Percentiles rank a stretch among this genome's conserved stretches.
Conservation (phyloP, 73 alveolate genomes). For the Paramecium bursaria region DNA sequence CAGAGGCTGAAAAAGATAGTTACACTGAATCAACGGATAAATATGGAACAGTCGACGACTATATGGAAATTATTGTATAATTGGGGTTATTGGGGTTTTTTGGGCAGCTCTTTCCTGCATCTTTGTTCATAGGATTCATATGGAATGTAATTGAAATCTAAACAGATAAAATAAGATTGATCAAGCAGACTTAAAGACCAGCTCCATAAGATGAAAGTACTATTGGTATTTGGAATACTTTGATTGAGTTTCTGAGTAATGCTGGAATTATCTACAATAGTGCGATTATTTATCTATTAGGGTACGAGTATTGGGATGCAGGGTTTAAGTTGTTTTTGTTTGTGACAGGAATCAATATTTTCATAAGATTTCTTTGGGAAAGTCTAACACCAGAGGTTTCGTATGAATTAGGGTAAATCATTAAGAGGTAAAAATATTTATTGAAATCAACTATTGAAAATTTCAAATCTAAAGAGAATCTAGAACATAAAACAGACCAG, state of each 20-base stretch:
- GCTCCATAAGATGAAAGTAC: constrained; percentile 61
- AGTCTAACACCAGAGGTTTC: constrained; percentile 15
- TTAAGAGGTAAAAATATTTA: constrained; percentile 52
- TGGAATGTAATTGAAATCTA: constrained; percentile 67
- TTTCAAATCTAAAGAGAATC: constrained; percentile 43
- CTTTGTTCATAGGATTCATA: constrained; percentile 60
- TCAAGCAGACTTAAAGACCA: constrained; percentile 61
- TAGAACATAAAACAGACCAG: constrained; percentile 36
- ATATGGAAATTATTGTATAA: constrained; percentile 59
- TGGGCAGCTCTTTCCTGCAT: constrained; percentile 65
- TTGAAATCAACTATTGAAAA: constrained; percentile 47
- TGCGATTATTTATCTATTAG: constrained; percentile 28
- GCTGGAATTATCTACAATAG: constrained; percentile 36
- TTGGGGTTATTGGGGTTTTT: constrained; percentile 53
- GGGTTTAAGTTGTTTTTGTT: constrained; percentile 30
- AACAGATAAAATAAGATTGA: constrained; percentile 62
- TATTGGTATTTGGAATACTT: constrained; percentile 61
- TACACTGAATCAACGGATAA: constrained; percentile 62
- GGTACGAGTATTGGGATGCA: background rate
- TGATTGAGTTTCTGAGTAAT: constrained; percentile 57
- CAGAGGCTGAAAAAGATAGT: constrained; percentile 57
- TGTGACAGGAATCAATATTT: background rate
- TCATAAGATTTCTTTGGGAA: constrained; percentile 27
- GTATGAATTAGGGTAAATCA: constrained; percentile 20
- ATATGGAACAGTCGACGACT: constrained; percentile 70